Evolutionary conservation across 345 rosid genomes (phyloP).

Genomic region (Citrus sp.): DNA sequence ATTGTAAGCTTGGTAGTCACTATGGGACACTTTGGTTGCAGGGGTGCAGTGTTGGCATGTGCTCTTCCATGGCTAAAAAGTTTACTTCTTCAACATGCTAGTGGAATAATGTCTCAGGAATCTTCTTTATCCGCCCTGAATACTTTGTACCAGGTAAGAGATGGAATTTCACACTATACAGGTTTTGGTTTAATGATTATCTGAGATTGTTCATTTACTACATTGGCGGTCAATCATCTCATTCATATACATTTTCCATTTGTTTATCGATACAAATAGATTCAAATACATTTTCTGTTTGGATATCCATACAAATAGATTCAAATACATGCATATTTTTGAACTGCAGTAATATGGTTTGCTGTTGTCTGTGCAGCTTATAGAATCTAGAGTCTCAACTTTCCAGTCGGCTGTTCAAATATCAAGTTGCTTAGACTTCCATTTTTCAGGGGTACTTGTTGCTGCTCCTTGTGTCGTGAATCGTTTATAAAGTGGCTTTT

Average conservation of each 20-base stretch:
- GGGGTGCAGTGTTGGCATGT: conserved; percentile 90
- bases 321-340: not conserved
- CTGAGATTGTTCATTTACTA: not conserved
- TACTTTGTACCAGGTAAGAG: conserved; percentile 79
- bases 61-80: conserved; percentile 87
- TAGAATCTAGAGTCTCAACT: conserved; percentile 76
- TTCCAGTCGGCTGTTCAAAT: conserved; percentile 64
- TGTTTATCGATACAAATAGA: too few relatives aligned
- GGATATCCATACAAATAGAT: not conserved
- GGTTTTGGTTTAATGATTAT: not conserved
- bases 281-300: too few relatives aligned
- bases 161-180: not conserved
- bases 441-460: conserved; percentile 45
- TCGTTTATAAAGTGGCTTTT: not conserved
- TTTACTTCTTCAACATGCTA: conserved; percentile 80
- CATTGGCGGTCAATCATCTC: not conserved
- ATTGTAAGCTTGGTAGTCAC: not conserved
- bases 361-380: conserved; percentile 49
- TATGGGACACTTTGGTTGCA: conserved; percentile 18
- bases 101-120: conserved; percentile 81
- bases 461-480: not conserved
- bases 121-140: conserved; percentile 68
- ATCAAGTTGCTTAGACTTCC: conserved; percentile 63
- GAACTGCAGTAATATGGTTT: not conserved
- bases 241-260: too few relatives aligned